phyloP scores from a whole-genome alignment of 139 green algal species.

The Auxenochlorella pyrenoidosa region DNA sequence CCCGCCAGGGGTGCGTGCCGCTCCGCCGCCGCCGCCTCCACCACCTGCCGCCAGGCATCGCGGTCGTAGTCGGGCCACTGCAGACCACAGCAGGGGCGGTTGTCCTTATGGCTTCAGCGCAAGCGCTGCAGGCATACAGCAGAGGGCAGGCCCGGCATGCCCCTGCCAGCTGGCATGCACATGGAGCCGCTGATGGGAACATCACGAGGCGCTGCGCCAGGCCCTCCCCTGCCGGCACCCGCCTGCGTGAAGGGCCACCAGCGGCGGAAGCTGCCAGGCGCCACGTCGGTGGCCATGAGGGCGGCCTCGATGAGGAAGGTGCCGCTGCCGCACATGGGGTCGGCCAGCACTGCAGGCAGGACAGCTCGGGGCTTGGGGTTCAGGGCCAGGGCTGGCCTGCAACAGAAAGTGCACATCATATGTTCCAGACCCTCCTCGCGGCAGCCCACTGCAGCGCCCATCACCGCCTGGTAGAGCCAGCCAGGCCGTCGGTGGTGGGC shows the following conservation, averaged over 20 bases:
- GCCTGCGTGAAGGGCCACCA: constrained; percentile 73
- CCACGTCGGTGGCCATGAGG: constrained; percentile 78
- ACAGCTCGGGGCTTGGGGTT: neutral
- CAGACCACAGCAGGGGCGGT: neutral
- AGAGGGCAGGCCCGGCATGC: neutral
- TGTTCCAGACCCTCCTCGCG: no score
- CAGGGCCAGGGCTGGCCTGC: no score
- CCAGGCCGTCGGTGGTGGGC: no score
- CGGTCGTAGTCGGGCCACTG: constrained; percentile 29
- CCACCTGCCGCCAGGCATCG: constrained; percentile 41
- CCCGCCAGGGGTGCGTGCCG: constrained; percentile 8
- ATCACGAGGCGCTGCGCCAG: no score
- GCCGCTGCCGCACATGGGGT: constrained; percentile 94
- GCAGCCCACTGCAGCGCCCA: no score
- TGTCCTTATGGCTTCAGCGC: neutral
- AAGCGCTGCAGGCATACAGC: neutral
- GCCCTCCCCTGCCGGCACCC: constrained; percentile 61
- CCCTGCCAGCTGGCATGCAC: no score
- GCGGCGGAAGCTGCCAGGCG: constrained; percentile 77
- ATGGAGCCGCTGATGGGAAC: no score
- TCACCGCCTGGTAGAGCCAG: no score
- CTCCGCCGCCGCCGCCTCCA: constrained; percentile 38
- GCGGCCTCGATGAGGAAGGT: constrained; percentile 93
- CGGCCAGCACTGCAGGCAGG: constrained; percentile 61
- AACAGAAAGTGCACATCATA: no score